phyloP scores from a whole-genome alignment of 495 filamentous ascomycete genomes.

The Aspergillus coremiiformis region DNA sequence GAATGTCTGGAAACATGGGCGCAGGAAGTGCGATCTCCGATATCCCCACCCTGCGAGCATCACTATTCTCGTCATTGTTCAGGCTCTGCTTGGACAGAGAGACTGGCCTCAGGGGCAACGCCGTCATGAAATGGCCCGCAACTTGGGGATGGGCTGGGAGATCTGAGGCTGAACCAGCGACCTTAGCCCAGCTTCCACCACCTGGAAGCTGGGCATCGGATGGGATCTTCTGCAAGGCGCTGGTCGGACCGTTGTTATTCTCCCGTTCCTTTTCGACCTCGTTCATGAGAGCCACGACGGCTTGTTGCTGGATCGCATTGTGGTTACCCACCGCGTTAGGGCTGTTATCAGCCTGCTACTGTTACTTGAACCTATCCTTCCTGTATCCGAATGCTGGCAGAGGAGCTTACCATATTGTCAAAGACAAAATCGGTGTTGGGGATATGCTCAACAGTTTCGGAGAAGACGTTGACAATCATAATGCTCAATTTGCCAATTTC shows the following conservation, averaged over 20 bases:
- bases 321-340: neutral
- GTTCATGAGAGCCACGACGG: constrained; percentile 9
- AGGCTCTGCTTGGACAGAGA: constrained; percentile 14
- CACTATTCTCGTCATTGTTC: constrained; percentile 12
- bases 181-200: constrained; percentile 20
- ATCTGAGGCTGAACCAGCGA: constrained; percentile 9
- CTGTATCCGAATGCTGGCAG: neutral
- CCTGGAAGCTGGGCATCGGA: neutral
- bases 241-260: neutral
- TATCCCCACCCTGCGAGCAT: neutral
- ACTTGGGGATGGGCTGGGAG: constrained; percentile 1
- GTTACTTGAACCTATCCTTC: neutral
- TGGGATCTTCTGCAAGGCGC: constrained; percentile 1
- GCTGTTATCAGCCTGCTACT: neutral
- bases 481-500: constrained; percentile 23
- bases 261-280: constrained; percentile 11
- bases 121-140: constrained; percentile 13
- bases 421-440: constrained; percentile 8
- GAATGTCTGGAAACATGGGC: constrained; percentile 5
- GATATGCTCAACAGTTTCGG: constrained; percentile 11
- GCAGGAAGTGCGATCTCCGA: neutral
- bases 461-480: constrained; percentile 18
- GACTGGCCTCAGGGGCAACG: constrained; percentile 7
- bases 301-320: constrained; percentile 9
- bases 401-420: constrained; percentile 11